Base-by-base conservation (phyloP, 352 stramenopile species). In the Globisporangium emineosum region DNA sequence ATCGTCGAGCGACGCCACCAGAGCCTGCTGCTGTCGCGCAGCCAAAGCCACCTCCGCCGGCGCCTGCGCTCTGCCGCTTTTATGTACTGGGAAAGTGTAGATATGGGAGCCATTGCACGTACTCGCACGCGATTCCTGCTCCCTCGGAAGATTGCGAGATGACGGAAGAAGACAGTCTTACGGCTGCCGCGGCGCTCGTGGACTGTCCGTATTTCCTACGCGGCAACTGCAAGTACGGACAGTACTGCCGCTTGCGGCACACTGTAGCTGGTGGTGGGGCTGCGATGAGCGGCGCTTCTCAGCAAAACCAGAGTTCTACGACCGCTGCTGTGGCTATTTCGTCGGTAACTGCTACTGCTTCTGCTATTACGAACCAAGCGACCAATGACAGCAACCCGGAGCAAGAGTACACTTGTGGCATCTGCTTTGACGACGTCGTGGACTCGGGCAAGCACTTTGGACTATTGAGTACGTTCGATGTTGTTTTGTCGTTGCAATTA, bases 391-490 rank as follows among this genome's bases (percentile, higher is more conserved):
- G 43, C 15, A 78, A 78, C 35, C 68, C 68, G 21, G 27, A 83
- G 23, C 67, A 77, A 23, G 79, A 88, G 56, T 85, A 78, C 43
- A 90, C 77, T 27, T 93, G 84, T 52, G 84, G 84, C n/a, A 86
- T 93, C 32, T 93, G 84, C 74, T 90, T 93, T 58, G 84, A 93
- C 59, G 84, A 93, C 58, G 84, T 93, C 37, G 82, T 93, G 25
- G 69, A 90, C 57, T 78, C 68, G 10, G 81, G 82, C 65, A 93
- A 93, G 65, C 70, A 90, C 55, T 93, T 93, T 74, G 84, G 84
- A 0, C 74, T 93, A n/a, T 53, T 93, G 29, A 80, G 83, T 91
- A 71, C 61, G 78, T 75, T 49, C 13, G 2, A 10, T 37, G 45
- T 17, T 52, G 45, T 15, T 52, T 19, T 42, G 29, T 27, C 23